These are phyloP conservation scores for Letharia lupina DNA, from an alignment of 495 filamentous ascomycete genomes.

Conservation along the genomic window DNA sequence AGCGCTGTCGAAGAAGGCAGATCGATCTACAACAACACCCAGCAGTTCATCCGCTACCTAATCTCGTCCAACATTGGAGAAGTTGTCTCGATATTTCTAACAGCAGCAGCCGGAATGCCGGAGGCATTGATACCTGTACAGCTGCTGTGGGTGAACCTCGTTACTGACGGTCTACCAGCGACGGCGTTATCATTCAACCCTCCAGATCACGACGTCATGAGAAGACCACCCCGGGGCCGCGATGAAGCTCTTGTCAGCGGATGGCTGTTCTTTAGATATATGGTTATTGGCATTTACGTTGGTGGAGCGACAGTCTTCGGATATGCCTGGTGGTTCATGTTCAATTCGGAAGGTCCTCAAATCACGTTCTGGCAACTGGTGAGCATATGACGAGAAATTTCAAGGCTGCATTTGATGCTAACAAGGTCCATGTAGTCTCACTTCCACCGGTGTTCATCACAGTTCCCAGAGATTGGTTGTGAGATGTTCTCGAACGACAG, in stretches of 20 bases:
- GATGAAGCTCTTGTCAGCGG: conserved; percentile 86
- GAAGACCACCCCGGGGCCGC: conserved; percentile 75
- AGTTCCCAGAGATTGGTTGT: conserved; percentile 89
- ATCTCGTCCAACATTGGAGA: conserved; percentile 99
- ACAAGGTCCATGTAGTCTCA: conserved; percentile 48
- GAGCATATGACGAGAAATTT: conserved; percentile 24
- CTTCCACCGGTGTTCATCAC: conserved; percentile 83
- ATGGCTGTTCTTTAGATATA: conserved; percentile 96
- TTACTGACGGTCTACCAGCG: conserved; percentile 94
- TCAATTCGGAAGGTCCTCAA: conserved; percentile 81
- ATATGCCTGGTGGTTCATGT: conserved; percentile 99
- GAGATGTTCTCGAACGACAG: conserved; percentile 87
- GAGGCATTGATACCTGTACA: conserved; percentile 97
- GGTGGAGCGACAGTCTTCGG: conserved; percentile 92
- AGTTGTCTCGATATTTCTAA: conserved; percentile 98
- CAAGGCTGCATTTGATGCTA: conserved; percentile 8
- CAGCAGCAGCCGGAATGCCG: conserved; percentile 93
- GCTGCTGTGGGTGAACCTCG: conserved; percentile 97
- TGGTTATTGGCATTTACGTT: conserved; percentile 93
- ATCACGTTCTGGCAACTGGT: conserved; percentile 87
- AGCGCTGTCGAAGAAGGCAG: conserved; percentile 94
- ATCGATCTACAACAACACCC: conserved; percentile 99
- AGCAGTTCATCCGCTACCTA: conserved; percentile 98
- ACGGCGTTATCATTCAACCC: conserved; percentile 98
- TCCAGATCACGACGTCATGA: conserved; percentile 95